Percentiles rank a stretch among this genome's conserved stretches.
These are phyloP conservation scores for Eucalyptus polybractea DNA, from an alignment of 345 rosid species.

Conservation along the genomic window DNA sequence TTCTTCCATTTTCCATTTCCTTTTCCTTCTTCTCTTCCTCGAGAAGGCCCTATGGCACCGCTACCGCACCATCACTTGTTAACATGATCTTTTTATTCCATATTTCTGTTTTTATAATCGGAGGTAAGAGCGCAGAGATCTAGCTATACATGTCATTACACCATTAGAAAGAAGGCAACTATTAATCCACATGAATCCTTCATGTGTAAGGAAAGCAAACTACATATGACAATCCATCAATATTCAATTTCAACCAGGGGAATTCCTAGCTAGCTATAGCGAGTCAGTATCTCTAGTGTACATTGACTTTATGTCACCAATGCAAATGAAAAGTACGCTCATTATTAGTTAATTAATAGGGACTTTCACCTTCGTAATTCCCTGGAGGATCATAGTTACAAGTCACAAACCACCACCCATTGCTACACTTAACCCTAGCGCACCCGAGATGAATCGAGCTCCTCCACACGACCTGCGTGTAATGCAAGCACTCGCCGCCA, in stretches of 20 bases:
- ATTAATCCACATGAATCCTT: background rate
- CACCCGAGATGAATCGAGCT: slow-evolving; percentile 44
- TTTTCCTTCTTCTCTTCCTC: background rate
- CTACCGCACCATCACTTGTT: background rate
- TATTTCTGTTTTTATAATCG: background rate
- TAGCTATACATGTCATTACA: background rate
- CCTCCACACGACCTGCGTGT: slow-evolving; percentile 70
- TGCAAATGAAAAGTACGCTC: background rate
- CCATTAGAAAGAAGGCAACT: background rate
- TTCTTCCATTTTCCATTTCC: background rate
- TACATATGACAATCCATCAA: background rate
- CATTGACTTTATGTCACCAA: background rate
- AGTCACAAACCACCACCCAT: slow-evolving; percentile 32
- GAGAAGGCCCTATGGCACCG: background rate
- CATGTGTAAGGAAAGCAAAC: background rate
- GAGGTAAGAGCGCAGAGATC: background rate
- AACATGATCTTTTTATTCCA: background rate
- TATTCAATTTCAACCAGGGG: background rate
- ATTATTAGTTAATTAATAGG: background rate
- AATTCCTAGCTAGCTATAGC: background rate
- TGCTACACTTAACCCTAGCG: slow-evolving; percentile 49
- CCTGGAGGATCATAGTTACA: slow-evolving; percentile 69
- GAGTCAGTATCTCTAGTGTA: background rate
- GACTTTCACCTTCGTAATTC: slow-evolving; percentile 30
- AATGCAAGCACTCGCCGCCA: slow-evolving; percentile 25